Evolutionary conservation across 768 basidiomycete species (phyloP).

Genomic region (Piloderma croceum): DNA sequence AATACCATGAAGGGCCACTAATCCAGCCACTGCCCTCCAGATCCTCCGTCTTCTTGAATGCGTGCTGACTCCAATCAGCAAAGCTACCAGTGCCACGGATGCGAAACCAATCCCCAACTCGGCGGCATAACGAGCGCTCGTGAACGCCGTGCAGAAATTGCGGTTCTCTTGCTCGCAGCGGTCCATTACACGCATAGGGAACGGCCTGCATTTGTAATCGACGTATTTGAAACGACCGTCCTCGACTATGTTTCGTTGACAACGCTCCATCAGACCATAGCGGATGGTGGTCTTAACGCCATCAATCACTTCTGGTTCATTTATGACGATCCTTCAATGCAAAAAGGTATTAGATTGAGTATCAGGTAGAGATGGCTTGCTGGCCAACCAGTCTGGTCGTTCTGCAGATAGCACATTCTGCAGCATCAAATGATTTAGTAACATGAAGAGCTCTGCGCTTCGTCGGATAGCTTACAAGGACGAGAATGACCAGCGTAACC

Average conservation of each 20-base stretch:
- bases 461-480: background rate
- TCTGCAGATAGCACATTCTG: background rate
- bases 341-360: no score
- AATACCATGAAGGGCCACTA: conserved; percentile 59
- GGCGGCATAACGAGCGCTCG: conserved; percentile 61
- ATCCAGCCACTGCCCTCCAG: conserved; percentile 67
- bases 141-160: conserved; percentile 62
- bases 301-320: no score
- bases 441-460: background rate
- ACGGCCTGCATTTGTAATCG: conserved; percentile 57
- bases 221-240: conserved; percentile 44
- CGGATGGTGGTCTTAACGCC: conserved; percentile 42
- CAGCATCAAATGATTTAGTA: conserved; percentile 2
- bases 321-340: conserved; percentile 41
- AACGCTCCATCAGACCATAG: conserved; percentile 57
- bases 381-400: background rate
- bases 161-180: conserved; percentile 48
- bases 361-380: no score
- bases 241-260: conserved; percentile 45
- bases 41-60: conserved; percentile 68
- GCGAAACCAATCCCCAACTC: conserved; percentile 63
- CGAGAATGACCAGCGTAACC: conserved; percentile 43
- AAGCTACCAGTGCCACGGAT: conserved; percentile 47
- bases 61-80: conserved; percentile 67
- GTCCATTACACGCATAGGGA: conserved; percentile 50